Conservation (phyloP, 2,329 filamentous ascomycete species). For the Diaporthe ilicicola region DNA sequence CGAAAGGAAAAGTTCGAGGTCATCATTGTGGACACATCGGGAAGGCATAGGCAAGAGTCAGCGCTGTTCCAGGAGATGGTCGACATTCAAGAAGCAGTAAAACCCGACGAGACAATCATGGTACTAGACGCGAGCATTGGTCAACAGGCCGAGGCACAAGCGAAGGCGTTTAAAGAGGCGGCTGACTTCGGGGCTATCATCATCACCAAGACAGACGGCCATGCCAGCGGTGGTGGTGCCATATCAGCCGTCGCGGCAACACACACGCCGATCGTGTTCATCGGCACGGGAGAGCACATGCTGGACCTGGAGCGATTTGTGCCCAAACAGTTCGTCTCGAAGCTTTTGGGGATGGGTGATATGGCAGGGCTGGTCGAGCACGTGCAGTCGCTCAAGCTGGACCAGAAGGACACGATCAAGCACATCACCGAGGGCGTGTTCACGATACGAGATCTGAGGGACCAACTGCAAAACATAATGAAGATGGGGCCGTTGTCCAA, state of each 20-base stretch:
- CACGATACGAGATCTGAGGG: conserved; percentile 90
- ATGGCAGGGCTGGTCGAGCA: conserved; percentile 96
- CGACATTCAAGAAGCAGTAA: conserved; percentile 91
- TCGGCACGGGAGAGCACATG: conserved; percentile 97
- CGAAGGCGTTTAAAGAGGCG: conserved; percentile 95
- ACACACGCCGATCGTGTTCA: conserved; percentile 95
- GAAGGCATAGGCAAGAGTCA: conserved; percentile 92
- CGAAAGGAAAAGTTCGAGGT: conserved; percentile 98
- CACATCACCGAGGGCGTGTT: conserved; percentile 98
- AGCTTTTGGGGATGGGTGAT: conserved; percentile 96
- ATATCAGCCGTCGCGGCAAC: conserved; percentile 98
- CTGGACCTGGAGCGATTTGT: conserved; percentile 93
- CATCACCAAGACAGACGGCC: conserved; percentile 98
- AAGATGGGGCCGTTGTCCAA: conserved; percentile 99
- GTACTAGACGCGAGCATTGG: conserved; percentile 96
- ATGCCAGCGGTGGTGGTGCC: conserved; percentile 93
- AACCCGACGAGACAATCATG: conserved; percentile 97
- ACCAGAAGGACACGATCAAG: conserved; percentile 99
- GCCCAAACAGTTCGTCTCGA: conserved; percentile 91
- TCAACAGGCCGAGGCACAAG: conserved; percentile 93
- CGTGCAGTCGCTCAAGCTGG: conserved; percentile 92
- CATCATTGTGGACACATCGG: conserved; percentile 98
- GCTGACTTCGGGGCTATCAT: conserved; percentile 98
- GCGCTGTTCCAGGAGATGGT: conserved; percentile 98
- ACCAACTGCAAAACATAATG: conserved; percentile 98